Evolutionary conservation across 257 asterid species (phyloP), one percentile per base, ranked within the genome.

Genomic region (Lycium ferocissimum): DNA sequence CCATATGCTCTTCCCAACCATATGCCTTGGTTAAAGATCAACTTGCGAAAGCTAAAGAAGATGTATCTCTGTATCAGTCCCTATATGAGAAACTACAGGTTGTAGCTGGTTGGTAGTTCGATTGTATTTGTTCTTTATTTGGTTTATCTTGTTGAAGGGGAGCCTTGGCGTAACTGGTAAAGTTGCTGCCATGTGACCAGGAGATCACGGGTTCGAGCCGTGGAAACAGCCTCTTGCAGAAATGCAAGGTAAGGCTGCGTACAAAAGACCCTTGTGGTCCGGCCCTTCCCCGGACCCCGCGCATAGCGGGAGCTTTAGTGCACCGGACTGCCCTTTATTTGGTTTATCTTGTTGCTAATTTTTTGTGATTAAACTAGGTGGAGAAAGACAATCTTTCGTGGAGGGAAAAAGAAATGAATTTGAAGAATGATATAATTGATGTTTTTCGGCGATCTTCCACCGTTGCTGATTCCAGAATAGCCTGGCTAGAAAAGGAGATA

Each of bases 11-110:
- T 78, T 90, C 98, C 88, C 93, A 83, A 89, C 91, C 99, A 83
- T 97, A 92, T 89, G 88, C 84, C 86, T 85, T 89, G 85, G 89
- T 95, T 65, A 92, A 91, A 88, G 98, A 95, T 89, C 98, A 95
- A 91, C 91, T 95, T 85, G 87, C 80, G 12, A 97, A 93, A 89
- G 93, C 97, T 87, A 95, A 94, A 90, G 93, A 91, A 78, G 94
- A 92, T 84, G 89, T 92, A 53, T 85, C 84, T 72, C 94, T 91
- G 66, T 94, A 93, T 89, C 99, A 92, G 90, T 90, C 92, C 76
- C 91, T 93, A 73, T 92, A 89, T 58, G 98, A 94, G 92, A 94
- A 95, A 92, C 90, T 97, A 84, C 99, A 97, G 99, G 99, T 96
- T 89, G 91, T 86, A 80, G 84, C 80, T 84, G 86, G 87, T 87